A percentile compares a stretch with the other conserved stretches of the same genome.
Evolutionary conservation across 2,329 filamentous ascomycete species (phyloP).

Genomic region (Alternaria brassicae): DNA sequence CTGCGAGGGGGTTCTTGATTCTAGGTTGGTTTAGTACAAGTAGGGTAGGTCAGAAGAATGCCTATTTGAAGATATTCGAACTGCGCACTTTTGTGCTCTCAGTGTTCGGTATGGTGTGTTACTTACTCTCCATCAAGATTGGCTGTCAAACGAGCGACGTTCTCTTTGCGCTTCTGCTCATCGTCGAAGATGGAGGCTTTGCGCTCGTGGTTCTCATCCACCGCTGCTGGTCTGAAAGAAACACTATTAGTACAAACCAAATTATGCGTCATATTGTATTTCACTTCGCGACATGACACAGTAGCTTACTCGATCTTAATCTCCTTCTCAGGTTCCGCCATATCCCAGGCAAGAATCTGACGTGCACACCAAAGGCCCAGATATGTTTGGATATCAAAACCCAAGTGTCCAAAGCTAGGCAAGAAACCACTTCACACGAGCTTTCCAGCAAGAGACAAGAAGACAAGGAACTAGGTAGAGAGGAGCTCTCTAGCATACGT

Average conservation of each 20-base stretch:
- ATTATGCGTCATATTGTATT: too few relatives aligned
- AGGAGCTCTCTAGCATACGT: neutral
- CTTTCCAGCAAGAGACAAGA: neutral
- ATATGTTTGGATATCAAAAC: neutral
- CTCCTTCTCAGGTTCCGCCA: conserved; percentile 26
- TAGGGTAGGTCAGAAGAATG: neutral
- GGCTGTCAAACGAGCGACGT: conserved; percentile 34
- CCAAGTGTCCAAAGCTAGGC: neutral
- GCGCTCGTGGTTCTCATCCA: conserved; percentile 25
- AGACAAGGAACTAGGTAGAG: neutral
- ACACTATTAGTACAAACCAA: conserved; percentile 5
- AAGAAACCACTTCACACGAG: neutral
- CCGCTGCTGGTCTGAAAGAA: conserved; percentile 20
- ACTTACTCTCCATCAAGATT: conserved; percentile 46
- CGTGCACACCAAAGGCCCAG: neutral
- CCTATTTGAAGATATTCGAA: neutral
- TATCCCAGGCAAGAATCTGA: neutral
- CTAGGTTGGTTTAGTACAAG: conserved; percentile 43
- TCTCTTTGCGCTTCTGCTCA: conserved; percentile 34
- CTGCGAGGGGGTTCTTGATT: conserved; percentile 64
- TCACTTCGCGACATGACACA: neutral
- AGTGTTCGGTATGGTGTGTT: too few relatives aligned
- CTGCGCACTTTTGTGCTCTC: neutral
- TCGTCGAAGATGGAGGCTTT: conserved; percentile 33
- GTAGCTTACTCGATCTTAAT: conserved; percentile 27